Evolutionary conservation across 2,329 filamentous ascomycete genomes (phyloP).

Genomic region (Pezicula neosporulosa): DNA sequence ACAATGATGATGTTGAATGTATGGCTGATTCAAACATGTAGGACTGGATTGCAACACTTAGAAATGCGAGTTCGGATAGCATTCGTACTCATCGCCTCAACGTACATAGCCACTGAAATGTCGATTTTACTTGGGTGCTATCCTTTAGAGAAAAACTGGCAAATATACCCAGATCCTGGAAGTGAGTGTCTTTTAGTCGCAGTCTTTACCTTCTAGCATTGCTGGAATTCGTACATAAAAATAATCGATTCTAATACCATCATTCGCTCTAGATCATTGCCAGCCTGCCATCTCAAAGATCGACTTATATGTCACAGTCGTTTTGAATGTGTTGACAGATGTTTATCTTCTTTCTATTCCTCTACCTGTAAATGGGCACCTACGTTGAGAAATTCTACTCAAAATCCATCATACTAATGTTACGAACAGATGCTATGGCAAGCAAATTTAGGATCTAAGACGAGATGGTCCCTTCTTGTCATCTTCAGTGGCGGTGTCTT

Average conservation of each 20-base stretch:
- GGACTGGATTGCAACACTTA: slow-evolving; percentile 31
- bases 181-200: slow-evolving; percentile 31
- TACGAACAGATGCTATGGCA: slow-evolving; percentile 47
- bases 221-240: slow-evolving; percentile 3
- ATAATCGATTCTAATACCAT: slow-evolving; percentile 3
- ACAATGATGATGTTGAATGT: background rate
- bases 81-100: slow-evolving; percentile 42
- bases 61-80: slow-evolving; percentile 44
- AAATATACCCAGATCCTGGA: slow-evolving; percentile 54
- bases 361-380: slow-evolving; percentile 39
- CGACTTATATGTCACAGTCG: slow-evolving; percentile 47
- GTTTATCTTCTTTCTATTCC: slow-evolving; percentile 56
- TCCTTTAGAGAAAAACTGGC: slow-evolving; percentile 52
- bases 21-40: too few species aligned
- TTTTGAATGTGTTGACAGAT: slow-evolving; percentile 52
- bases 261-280: slow-evolving; percentile 34
- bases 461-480: slow-evolving; percentile 46
- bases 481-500: slow-evolving; percentile 54
- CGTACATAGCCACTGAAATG: slow-evolving; percentile 45
- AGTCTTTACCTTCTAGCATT: slow-evolving; percentile 3
- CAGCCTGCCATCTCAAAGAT: slow-evolving; percentile 49
- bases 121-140: slow-evolving; percentile 50
- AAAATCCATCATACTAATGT: background rate
- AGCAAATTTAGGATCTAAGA: slow-evolving; percentile 42
- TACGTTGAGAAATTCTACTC: too few species aligned